A percentile compares a stretch with the other conserved stretches of the same genome.
phyloP scores from a whole-genome alignment of 2,329 filamentous ascomycete genomes.

The Leptodontidium sp. region DNA sequence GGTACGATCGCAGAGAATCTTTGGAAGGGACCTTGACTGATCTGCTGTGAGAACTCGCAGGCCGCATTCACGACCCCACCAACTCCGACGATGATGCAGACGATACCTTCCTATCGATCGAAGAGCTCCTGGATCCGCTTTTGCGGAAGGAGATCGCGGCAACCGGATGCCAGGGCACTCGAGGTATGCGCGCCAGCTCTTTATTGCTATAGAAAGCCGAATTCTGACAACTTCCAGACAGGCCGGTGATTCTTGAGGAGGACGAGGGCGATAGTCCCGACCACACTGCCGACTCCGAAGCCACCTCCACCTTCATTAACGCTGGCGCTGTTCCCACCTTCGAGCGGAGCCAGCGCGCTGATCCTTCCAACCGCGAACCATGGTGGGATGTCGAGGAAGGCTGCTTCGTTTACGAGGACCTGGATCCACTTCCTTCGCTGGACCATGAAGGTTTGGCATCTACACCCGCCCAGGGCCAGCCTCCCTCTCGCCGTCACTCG shows the following conservation, averaged over 20 bases:
- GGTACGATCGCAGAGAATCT: slow-evolving; percentile 13
- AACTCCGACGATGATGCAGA: slow-evolving; percentile 10
- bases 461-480: too few relatives aligned
- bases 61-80: too few relatives aligned
- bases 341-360: slow-evolving; percentile 11
- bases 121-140: slow-evolving; percentile 14
- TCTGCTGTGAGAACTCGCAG: slow-evolving; percentile 12
- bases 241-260: too few relatives aligned
- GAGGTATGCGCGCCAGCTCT: slow-evolving; percentile 17
- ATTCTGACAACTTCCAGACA: too few relatives aligned
- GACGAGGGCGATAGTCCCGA: too few relatives aligned
- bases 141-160: slow-evolving; percentile 1
- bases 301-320: too few relatives aligned
- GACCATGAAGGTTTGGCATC: too few relatives aligned
- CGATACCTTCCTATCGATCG: slow-evolving; percentile 16
- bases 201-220: slow-evolving; percentile 20
- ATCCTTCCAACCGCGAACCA: slow-evolving; percentile 8
- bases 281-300: too few relatives aligned
- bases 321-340: slow-evolving; percentile 4
- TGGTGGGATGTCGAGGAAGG: slow-evolving; percentile 25
- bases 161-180: slow-evolving; percentile 7
- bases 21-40: slow-evolving; percentile 10
- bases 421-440: too few relatives aligned
- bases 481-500: background rate
- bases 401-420: slow-evolving; percentile 20